Evolutionary conservation across 2,329 filamentous ascomycete species (phyloP), one percentile per base, ranked within the genome.

Genomic region (Beauveria brongniartii): DNA sequence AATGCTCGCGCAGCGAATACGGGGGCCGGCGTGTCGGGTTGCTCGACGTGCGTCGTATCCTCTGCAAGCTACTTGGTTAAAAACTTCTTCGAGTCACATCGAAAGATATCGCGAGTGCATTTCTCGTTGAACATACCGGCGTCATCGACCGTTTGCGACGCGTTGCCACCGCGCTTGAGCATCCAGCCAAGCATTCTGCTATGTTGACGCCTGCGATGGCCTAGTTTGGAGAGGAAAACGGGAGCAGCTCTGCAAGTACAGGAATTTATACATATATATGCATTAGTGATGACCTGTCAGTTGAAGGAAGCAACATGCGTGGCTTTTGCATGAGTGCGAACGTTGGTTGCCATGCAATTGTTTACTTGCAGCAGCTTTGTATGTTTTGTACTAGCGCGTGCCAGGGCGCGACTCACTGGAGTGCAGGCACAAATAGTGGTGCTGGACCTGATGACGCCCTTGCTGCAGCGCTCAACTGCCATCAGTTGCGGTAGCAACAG

Each of bases 1-100:
- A 88, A 76, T 6, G 85, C 85, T 62, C 85, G 80, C 43, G 85
- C 85, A 2, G 85, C 85, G 68, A 88, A 88, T 0, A 88, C 80
- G 2, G 85, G 85, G 0, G 83, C 85, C 7, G 85, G 85, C 18
- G 85, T 88, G 66, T 88, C 85, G 44, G 85, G 84, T 37, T 77
- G 76, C 18, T 88, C 84, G 46, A 81, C 66, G 63, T 80, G 79
- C 0, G 78, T 78, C 3, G 67, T 77, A 51, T 78, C 69, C 54
- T 65, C 75, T 77, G 55, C 22, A 14, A 16, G 16, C 10, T 8
- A 34, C 20, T 22, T 30, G 16, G 16, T 58, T 40, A 58, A 20
- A 18, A 16, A 24, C 2, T 28, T 8, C 18, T 40, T 10, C 2
- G 30, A n/a, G 22, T 43, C 18, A 10, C 12, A 37, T 26, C 18